phyloP scores from a whole-genome alignment of 176 grass and related monocot species.

The Melocanna baccifera region DNA sequence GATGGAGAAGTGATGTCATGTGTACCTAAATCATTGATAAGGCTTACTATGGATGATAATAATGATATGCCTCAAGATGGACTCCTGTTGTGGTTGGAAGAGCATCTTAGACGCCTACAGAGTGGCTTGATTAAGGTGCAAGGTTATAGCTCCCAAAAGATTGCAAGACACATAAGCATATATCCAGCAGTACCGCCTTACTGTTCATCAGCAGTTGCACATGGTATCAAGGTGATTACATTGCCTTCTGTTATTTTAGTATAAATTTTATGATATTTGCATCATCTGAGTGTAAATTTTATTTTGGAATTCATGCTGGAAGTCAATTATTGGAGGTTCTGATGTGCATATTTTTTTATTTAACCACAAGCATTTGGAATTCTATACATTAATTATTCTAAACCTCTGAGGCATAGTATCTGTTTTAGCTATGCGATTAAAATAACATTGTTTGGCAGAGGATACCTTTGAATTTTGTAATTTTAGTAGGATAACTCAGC shows the following conservation, averaged over 20 bases:
- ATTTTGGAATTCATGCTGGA: neutral
- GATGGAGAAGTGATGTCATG: conserved; percentile 48
- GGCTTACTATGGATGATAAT: neutral
- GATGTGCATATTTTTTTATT: neutral
- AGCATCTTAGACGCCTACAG: conserved; percentile 45
- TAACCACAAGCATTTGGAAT: neutral
- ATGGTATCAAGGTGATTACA: conserved; percentile 50
- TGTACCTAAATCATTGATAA: conserved; percentile 44
- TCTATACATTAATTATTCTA: neutral
- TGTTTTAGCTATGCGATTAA: neutral
- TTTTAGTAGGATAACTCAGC: too few relatives aligned
- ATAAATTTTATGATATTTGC: neutral
- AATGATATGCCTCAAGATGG: conserved; percentile 46
- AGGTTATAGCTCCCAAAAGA: neutral
- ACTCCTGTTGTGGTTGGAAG: conserved; percentile 58
- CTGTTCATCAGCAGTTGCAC: conserved; percentile 44
- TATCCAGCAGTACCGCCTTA: conserved; percentile 44
- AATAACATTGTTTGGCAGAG: neutral
- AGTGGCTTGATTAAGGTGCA: conserved; percentile 41
- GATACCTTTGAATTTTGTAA: too few relatives aligned
- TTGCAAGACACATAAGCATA: conserved; percentile 35
- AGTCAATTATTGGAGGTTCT: neutral
- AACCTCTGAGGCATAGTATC: neutral
- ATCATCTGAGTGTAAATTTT: neutral
- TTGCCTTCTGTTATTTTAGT: neutral